Base-by-base conservation (phyloP, 1,284 basidiomycete genomes). In the Pholiota adiposa region DNA sequence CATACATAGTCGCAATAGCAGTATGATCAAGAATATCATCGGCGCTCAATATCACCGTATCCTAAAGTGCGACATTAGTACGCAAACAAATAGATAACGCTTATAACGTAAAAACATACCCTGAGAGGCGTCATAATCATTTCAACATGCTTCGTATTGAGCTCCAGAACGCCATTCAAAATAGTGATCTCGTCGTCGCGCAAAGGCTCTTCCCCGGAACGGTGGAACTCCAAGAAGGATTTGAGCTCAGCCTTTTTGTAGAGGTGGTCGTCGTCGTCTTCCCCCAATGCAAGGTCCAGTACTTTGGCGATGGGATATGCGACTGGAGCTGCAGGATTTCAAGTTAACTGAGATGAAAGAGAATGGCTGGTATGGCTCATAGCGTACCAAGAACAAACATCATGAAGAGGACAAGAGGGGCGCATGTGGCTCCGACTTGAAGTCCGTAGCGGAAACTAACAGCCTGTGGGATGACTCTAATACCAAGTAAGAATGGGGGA, bases 361-460 rank as follows among this genome's bases (percentile, higher is more conserved):
- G n/a, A n/a, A n/a, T n/a, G n/a, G n/a, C n/a, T n/a, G n/a, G n/a
- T n/a, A n/a, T n/a, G n/a, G n/a, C n/a, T n/a, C n/a, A n/a, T n/a
- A n/a, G n/a, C n/a, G n/a, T 60, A 88, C 89, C 83, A 63, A 95
- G 86, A 40, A 94, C 66, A 67, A 89, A 92, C 93, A 96, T 96
- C 65, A 96, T 77, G 19, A 66, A 70, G 6, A 90, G 80, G 1
- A 97, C 94, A 53, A 96, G 81, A 0, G 94, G 94, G 0, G 93
- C 89, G 63, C 94, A 97, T 31, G 82, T 83, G 0, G 96, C 95
- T n/a, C 97, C 97, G 59, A 99, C 93, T 7, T 86, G 78, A 2
- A 98, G 86, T 53, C 97, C 97, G 73, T 97, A 93, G n/a, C 95
- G 86, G 1, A 97, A 96, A 66, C 95, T 95, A n/a, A 92, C 74